Evolutionary conservation across 345 rosid genomes (phyloP), one percentile per base, ranked within the genome.

Genomic region (Aurinia saxatilis): DNA sequence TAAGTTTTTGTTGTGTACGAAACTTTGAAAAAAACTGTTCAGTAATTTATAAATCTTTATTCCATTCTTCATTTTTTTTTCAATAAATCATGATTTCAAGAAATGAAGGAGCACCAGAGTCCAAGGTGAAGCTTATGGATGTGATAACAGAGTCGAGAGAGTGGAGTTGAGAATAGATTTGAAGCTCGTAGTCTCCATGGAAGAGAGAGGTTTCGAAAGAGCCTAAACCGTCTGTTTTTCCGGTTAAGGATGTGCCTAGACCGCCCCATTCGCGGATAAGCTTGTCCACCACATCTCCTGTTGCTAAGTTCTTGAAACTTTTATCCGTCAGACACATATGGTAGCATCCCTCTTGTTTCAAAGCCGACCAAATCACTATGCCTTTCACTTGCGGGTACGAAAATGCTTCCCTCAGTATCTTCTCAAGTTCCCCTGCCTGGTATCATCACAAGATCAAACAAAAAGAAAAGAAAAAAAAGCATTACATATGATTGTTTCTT

Each of bases 271-370:
- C 73, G 2, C 19, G 55, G 70, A 83, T 30, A 18, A 84, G 73
- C 71, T 75, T 88, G 73, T 85, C 88, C 3, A 82, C 83, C 5
- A 79, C 86, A 54, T 82, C 52, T 1, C 85, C 83, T 2, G 84
- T 85, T 0, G 81, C 40, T 65, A 85, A 59, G 59, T 81, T 85
- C 10, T 37, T 71, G 63, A 80, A 88, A 68, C 70, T 78, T 58
- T 73, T 77, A 40, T 85, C 85, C 0, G 88, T 85, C 41, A 80
- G 55, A 51, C 88, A 88, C 85, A 85, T 84, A 29, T 67, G 48
- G 49, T 79, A 85, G 56, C 86, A 84, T 7, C 85, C 85, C 6
- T 38, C 0, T 0, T 82, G 78, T 0, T 5, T 60, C 83, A 81
- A 78, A 0, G 80, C 85, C 4, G 80, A 33, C 91, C 90, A 84